phyloP scores from a whole-genome alignment of 2,329 filamentous ascomycete genomes.

The Immersiporthe knoxdaviesiana region DNA sequence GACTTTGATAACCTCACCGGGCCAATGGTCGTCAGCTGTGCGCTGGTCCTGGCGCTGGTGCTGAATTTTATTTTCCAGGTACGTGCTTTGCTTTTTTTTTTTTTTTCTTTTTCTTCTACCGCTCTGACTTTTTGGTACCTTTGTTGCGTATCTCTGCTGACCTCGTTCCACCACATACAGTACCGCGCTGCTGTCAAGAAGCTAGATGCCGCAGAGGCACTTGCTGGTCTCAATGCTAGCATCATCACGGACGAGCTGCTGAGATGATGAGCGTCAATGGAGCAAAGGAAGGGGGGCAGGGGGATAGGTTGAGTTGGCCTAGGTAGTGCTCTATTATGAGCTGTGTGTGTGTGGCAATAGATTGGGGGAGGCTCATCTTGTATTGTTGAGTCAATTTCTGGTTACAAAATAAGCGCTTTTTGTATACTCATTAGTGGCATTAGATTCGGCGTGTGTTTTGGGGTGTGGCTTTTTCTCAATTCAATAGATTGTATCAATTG shows the following conservation, averaged over 20 bases:
- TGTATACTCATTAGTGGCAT: neutral
- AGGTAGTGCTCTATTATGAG: neutral
- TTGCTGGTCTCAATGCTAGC: slow-evolving; percentile 13
- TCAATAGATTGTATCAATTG: neutral
- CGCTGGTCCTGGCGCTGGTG: slow-evolving; percentile 76
- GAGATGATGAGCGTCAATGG: neutral
- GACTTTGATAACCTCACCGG: slow-evolving; percentile 92
- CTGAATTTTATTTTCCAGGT: slow-evolving; percentile 91
- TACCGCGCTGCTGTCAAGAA: slow-evolving; percentile 39
- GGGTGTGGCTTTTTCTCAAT: neutral
- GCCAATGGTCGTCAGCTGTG: slow-evolving; percentile 79
- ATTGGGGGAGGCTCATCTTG: neutral
- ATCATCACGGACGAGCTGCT: slow-evolving; percentile 26
- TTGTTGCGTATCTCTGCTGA: neutral
- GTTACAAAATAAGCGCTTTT: neutral
- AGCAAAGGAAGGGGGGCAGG: too few species aligned
- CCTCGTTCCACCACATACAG: slow-evolving; percentile 37
- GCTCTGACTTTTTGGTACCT: neutral
- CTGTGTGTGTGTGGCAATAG: neutral
- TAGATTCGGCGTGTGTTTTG: neutral
- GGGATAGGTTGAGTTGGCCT: too few species aligned
- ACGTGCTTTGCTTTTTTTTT: slow-evolving; percentile 38
- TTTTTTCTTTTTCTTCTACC: too few species aligned
- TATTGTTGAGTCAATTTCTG: neutral
- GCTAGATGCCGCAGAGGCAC: slow-evolving; percentile 25